Evolutionary conservation across 306 rosid genomes (phyloP).

Genomic region (Sindora glabra): DNA sequence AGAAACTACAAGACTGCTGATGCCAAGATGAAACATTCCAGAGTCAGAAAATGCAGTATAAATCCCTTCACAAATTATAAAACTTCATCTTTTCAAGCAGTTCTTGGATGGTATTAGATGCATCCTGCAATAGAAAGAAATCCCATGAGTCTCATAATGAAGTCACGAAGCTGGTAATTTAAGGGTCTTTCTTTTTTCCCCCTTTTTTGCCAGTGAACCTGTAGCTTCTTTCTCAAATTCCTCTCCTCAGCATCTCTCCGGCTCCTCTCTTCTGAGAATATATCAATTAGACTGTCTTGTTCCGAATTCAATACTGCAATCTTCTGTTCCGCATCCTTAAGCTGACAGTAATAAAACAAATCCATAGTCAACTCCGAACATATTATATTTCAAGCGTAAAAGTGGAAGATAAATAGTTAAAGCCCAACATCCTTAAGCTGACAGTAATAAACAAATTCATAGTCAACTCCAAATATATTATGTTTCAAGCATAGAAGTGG

Average conservation of each 20-base stretch:
- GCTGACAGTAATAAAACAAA: slow-evolving; percentile 32
- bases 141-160: not conserved
- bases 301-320: slow-evolving; percentile 62
- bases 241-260: slow-evolving; percentile 61
- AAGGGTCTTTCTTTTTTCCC: not conserved
- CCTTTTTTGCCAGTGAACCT: slow-evolving; percentile 27
- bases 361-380: too few relatives aligned
- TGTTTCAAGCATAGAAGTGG: not conserved
- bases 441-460: not conserved
- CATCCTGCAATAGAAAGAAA: slow-evolving; percentile 43
- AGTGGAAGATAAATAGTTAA: not conserved
- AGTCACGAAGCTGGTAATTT: not conserved
- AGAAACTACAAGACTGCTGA: too few relatives aligned
- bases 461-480: not conserved
- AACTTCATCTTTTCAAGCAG: slow-evolving; percentile 57
- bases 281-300: slow-evolving; percentile 66
- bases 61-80: too few relatives aligned
- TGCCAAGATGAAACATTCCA: too few relatives aligned
- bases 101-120: slow-evolving; percentile 66
- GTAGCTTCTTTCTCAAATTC: slow-evolving; percentile 60
- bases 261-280: slow-evolving; percentile 82
- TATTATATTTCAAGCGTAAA: too few relatives aligned
- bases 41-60: too few relatives aligned
- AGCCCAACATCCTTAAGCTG: not conserved
- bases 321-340: slow-evolving; percentile 36